Conservation (phyloP, 805 yeast species). For the Candida hispaniensis region DNA sequence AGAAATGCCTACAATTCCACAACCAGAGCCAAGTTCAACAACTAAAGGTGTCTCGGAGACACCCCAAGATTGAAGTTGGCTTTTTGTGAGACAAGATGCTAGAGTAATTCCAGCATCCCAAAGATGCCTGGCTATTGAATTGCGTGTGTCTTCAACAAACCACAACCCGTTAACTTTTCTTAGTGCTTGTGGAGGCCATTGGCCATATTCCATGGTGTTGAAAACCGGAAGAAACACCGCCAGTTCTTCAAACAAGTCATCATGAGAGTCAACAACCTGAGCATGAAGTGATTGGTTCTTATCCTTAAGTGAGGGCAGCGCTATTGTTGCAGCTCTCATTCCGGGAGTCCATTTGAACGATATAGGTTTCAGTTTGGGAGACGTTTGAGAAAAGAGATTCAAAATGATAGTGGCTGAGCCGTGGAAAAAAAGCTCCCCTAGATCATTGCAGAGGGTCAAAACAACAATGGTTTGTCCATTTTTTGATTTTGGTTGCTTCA, state of each 20-base stretch:
- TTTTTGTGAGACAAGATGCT: conserved; percentile 17
- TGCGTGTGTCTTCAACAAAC: conserved; percentile 31
- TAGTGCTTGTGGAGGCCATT: conserved; percentile 1
- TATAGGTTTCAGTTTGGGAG: too few species aligned
- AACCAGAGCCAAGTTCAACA: conserved; percentile 36
- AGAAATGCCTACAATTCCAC: conserved; percentile 33
- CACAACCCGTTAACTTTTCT: conserved; percentile 5
- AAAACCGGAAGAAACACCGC: conserved; percentile 2
- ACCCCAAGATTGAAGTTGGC: too few species aligned
- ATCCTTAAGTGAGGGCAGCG: neutral
- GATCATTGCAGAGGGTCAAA: conserved; percentile 31
- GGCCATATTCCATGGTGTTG: neutral
- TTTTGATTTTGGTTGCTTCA: conserved; percentile 26
- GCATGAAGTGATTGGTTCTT: neutral
- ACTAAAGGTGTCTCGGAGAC: conserved; percentile 18
- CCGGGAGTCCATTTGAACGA: too few species aligned
- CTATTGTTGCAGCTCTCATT: conserved; percentile 1
- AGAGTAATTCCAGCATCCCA: conserved; percentile 34
- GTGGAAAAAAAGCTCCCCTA: conserved; percentile 33
- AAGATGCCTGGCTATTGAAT: conserved; percentile 35
- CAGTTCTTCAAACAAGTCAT: neutral
- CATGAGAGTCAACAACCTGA: neutral
- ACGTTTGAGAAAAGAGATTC: too few species aligned
- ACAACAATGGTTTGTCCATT: conserved; percentile 17
- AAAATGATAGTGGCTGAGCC: conserved; percentile 25